Evolutionary conservation across 2,329 filamentous ascomycete genomes (phyloP).

Genomic region (Hyphodiscus sp.): DNA sequence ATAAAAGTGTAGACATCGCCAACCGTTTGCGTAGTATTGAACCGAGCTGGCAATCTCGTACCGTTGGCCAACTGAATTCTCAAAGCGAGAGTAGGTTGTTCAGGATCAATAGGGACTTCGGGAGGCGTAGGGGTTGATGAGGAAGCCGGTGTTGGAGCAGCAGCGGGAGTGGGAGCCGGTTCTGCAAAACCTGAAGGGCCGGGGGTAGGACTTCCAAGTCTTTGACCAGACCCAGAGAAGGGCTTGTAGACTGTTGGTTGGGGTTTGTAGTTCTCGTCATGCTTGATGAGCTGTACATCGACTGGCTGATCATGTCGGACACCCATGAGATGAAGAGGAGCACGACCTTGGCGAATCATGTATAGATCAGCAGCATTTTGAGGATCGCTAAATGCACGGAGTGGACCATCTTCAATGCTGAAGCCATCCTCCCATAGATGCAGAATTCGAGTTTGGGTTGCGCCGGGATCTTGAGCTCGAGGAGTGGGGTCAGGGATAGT

Average conservation of each 20-base stretch:
- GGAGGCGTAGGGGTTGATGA: constrained; percentile 30
- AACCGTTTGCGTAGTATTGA: constrained; percentile 74
- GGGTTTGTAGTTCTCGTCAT: constrained; percentile 65
- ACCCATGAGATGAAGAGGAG: constrained; percentile 71
- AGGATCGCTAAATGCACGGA: constrained; percentile 74
- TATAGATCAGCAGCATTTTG: constrained; percentile 63
- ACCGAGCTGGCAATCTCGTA: constrained; percentile 68
- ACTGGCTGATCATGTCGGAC: constrained; percentile 69
- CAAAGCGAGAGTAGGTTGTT: constrained; percentile 61
- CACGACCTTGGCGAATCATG: constrained; percentile 71
- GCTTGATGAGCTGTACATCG: constrained; percentile 68
- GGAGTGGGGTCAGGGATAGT: constrained; percentile 55
- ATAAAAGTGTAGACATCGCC: constrained; percentile 74
- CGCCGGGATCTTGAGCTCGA: constrained; percentile 22
- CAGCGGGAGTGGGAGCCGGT: constrained; percentile 32
- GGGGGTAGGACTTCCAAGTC: constrained; percentile 72
- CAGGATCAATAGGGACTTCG: constrained; percentile 50
- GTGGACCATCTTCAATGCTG: constrained; percentile 74
- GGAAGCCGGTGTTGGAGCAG: constrained; percentile 31
- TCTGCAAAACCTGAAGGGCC: constrained; percentile 40
- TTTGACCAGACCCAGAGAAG: constrained; percentile 64
- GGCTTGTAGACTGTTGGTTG: constrained; percentile 72
- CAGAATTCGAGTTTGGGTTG: constrained; percentile 57
- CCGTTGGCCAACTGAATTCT: constrained; percentile 76
- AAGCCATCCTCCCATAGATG: constrained; percentile 83